Evolutionary conservation across 129 eudicot genomes (phyloP), one percentile per base, ranked within the genome.

Genomic region (Logfia minima): DNA sequence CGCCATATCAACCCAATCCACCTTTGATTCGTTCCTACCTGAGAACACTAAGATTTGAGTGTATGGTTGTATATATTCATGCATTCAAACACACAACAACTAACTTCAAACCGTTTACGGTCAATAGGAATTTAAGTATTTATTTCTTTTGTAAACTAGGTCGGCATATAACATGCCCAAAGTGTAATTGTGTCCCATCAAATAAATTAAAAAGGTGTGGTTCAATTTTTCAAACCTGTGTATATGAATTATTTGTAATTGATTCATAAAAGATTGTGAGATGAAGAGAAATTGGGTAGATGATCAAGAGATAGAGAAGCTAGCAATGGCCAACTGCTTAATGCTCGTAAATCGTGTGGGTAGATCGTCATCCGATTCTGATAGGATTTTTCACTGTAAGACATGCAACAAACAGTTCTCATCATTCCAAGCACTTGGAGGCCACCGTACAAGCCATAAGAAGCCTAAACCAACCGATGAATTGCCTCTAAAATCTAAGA

Each of bases 391-490:
- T 75, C 66, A 79, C 41, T 86, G 94, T 73, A 86, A 82, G 81
- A 86, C 88, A 17, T 84, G 88, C 76, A 75, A 75, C 78, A 75
- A 84, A 41, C 52, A 66, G 72, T 86, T 82, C 64, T 78, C 72
- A 8, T 81, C 90, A 13, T 87, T 85, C 21, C 94, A 89, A 75
- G 94, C 94, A 8, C 80, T 89, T 21, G 94, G 94, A 2, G 94
- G 94, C 56, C 94, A 89, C 79, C 80, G 94, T 2, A 85, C 94
- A 45, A 86, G 94, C 71, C 94, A 89, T 74, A 89, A 80, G 41
- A 82, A 76, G 83, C 23, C 75, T 24, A 81, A 74, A 66, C 34
- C 81, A 3, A 53, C 41, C 6, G 75, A 75, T 0, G 77, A 72
- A 19, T 39, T 70, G 58, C 71, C 58, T 52, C 65, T n/a, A 2